Conservation (phyloP, 352 stramenopile genomes). For the Pythium aristosporum region DNA sequence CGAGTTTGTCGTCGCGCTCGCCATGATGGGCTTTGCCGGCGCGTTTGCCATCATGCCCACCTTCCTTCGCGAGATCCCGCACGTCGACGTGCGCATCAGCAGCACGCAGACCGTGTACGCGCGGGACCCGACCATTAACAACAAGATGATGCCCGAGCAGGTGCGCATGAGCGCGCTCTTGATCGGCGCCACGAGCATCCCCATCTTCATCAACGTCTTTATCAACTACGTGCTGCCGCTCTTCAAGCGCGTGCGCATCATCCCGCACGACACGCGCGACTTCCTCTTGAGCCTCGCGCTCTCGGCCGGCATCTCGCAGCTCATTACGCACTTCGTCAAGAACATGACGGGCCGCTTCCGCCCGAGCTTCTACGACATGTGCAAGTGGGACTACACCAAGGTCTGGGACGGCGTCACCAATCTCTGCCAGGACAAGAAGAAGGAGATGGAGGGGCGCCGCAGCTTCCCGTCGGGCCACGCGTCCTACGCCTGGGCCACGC, state of each 20-base stretch:
- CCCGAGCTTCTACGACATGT: conserved; percentile 79
- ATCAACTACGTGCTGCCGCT: conserved; percentile 58
- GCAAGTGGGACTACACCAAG: conserved; percentile 58
- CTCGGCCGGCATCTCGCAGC: conserved; percentile 45
- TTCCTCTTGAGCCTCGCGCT: conserved; percentile 63
- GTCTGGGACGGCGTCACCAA: conserved; percentile 70
- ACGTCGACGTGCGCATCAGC: conserved; percentile 51
- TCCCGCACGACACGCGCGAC: conserved; percentile 71
- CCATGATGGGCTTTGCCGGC: conserved; percentile 48
- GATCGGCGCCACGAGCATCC: conserved; percentile 33
- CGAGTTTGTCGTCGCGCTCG: conserved; percentile 49
- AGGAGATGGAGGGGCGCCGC: conserved; percentile 61
- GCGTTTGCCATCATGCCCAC: conserved; percentile 55
- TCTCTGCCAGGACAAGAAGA: conserved; percentile 43
- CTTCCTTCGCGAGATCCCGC: conserved; percentile 53
- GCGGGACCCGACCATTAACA: conserved; percentile 54
- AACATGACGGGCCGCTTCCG: conserved; percentile 66
- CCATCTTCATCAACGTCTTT: conserved; percentile 48
- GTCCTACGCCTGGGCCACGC: conserved; percentile 67
- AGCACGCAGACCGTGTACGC: conserved; percentile 46
- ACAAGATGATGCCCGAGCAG: conserved; percentile 56
- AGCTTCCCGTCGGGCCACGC: conserved; percentile 79
- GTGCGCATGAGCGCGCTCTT: conserved; percentile 55
- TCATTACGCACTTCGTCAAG: conserved; percentile 76
- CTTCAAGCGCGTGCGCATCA: conserved; percentile 45